Base-by-base conservation (phyloP, 2,329 filamentous ascomycete genomes). In the Alternaria brassicae region DNA sequence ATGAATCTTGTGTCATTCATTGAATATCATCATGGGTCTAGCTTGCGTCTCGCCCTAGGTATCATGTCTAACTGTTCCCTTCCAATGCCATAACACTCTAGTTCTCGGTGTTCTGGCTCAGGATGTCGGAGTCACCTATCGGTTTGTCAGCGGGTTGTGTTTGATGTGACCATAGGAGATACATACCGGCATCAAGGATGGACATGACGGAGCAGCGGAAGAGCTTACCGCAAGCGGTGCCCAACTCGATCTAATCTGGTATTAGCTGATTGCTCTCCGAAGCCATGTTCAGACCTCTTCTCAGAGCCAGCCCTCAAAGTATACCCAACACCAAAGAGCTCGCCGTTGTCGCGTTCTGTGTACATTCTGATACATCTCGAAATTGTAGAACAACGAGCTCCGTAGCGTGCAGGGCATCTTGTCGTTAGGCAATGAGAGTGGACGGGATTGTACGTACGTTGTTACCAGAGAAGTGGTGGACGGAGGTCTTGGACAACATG, bases 201-300 rank as follows among this genome's bases (percentile, higher is more conserved):
- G 93, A 90, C 91, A 99, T 96, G 83, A 93, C 97, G 72, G 92
- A 94, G 89, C 92, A 96, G 75, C 93, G 89, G 91, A 96, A 99
- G 80, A 99, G 91, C 87, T 98, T 98, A 87, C 95, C 95, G 85
- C 93, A 97, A 74, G 93, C 93, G 79, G 93, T 98, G 79, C 95
- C 95, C 72, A 99, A 88, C 86, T 98, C 95, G 80, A 98, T 97
- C 93, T 98, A 81, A 81, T 63, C 67, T 65, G 67, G 74, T 78
- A 86, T 90, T 84, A 89, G 87, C 87, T 71, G 80, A 75, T 78
- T 74, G 89, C 92, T 92, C 92, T 96, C 92, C 92, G 91, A 95
- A 95, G 91, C 88, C 89, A 84, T 77, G 61, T 74, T 75, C 68
- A 78, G 89, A 91, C 92, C 93, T 94, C 89, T 93, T 96, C 92